Conservation (phyloP, 2,329 filamentous ascomycete genomes). For the Diaporthe longicolla region DNA sequence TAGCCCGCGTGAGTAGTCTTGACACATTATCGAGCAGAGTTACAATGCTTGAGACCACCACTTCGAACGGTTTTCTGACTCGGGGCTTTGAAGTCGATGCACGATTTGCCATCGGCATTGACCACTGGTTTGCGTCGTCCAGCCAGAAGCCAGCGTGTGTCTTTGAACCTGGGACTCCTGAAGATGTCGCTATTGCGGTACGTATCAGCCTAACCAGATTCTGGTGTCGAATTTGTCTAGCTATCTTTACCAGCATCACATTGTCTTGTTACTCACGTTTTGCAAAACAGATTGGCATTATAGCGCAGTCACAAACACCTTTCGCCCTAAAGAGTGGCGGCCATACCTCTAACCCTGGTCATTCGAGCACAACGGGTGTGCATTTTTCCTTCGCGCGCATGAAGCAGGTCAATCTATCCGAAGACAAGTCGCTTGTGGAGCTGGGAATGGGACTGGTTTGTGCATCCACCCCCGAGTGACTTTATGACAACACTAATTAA, state of each 20-base stretch:
- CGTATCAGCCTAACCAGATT: neutral
- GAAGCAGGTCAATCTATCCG: slow-evolving; percentile 44
- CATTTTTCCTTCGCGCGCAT: slow-evolving; percentile 46
- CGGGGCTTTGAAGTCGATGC: neutral
- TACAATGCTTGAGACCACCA: fast-evolving
- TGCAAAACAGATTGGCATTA: slow-evolving; percentile 36
- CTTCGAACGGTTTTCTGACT: too few relatives aligned
- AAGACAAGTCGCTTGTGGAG: slow-evolving; percentile 44
- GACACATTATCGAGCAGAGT: too few relatives aligned
- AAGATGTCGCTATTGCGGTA: slow-evolving; percentile 48
- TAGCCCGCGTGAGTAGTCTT: neutral
- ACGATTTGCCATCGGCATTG: slow-evolving; percentile 37
- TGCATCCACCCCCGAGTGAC: neutral
- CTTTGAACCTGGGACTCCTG: slow-evolving; percentile 45
- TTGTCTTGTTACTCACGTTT: neutral
- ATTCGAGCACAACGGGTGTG: slow-evolving; percentile 48
- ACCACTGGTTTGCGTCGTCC: slow-evolving; percentile 50
- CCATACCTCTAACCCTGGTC: slow-evolving; percentile 48
- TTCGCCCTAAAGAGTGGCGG: slow-evolving; percentile 49
- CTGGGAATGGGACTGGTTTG: slow-evolving; percentile 46
- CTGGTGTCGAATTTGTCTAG: neutral
- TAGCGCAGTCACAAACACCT: slow-evolving; percentile 44
- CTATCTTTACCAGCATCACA: neutral
- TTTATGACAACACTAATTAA: too few relatives aligned
- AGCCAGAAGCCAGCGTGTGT: slow-evolving; percentile 47